These are phyloP conservation scores for Diddensiella santjacobensis DNA, from an alignment of 805 yeast genomes.

Conservation along the genomic window DNA sequence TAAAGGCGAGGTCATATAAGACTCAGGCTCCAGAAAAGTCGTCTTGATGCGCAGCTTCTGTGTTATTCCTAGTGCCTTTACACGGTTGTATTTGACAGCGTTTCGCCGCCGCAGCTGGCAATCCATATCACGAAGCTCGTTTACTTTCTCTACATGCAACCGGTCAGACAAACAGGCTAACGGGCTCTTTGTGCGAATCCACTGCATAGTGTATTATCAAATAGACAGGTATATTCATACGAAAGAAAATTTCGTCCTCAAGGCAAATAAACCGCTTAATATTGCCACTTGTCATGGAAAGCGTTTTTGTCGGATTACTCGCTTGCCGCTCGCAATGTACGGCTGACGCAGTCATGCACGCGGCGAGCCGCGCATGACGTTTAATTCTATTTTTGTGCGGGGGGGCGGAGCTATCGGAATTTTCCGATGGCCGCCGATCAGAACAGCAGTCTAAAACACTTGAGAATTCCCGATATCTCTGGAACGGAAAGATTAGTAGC, in stretches of 20 bases:
- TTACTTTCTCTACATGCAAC: not conserved
- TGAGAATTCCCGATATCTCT: not conserved
- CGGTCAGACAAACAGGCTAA: not conserved
- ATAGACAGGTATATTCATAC: not conserved
- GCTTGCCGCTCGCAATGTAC: too few species aligned
- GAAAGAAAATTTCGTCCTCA: slow-evolving; percentile 2
- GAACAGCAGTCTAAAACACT: not conserved
- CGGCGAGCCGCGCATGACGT: not conserved
- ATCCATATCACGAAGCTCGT: not conserved
- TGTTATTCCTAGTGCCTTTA: not conserved
- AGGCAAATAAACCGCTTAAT: too few species aligned
- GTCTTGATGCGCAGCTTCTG: not conserved
- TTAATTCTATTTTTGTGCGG: not conserved
- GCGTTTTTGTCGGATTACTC: too few species aligned
- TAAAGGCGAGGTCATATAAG: not conserved
- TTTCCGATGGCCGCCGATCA: too few species aligned
- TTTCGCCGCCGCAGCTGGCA: slow-evolving; percentile 7
- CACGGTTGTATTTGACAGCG: slow-evolving; percentile 3
- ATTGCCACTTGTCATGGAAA: too few species aligned
- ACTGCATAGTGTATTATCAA: not conserved
- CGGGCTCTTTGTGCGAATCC: slow-evolving; percentile 1
- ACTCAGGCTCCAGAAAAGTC: not conserved
- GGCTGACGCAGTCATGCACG: too few species aligned
- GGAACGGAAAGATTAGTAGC: not conserved
- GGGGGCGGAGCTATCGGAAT: not conserved